Conservation (phyloP, 2,329 filamentous ascomycete species). For the Fusarium pininemorale region DNA sequence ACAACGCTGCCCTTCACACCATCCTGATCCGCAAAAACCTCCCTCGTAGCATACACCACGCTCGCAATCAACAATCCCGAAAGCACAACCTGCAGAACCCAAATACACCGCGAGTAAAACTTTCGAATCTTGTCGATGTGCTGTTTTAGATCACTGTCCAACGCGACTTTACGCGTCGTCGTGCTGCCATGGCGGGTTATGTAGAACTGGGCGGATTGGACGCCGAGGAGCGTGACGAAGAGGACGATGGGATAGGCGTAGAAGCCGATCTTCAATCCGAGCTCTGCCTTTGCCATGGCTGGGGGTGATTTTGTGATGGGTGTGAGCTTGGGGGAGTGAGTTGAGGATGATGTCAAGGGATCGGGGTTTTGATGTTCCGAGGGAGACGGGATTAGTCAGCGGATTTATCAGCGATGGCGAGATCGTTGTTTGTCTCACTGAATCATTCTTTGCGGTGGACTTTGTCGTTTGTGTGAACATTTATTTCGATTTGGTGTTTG, state of each 20-base stretch:
- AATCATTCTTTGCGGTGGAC: rapidly evolving
- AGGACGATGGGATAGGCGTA: slow-evolving; percentile 54
- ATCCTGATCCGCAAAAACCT: slow-evolving; percentile 45
- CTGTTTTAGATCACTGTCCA: slow-evolving; percentile 43
- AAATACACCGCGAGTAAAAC: slow-evolving; percentile 48
- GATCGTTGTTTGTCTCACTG: not conserved
- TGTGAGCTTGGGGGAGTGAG: not conserved
- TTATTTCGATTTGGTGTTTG: not conserved
- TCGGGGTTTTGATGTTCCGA: slow-evolving; percentile 19
- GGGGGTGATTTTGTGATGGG: not conserved
- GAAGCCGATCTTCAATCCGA: slow-evolving; percentile 51
- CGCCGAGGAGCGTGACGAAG: slow-evolving; percentile 49
- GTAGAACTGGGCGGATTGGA: slow-evolving; percentile 51
- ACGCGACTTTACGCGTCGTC: slow-evolving; percentile 36
- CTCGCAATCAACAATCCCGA: slow-evolving; percentile 47
- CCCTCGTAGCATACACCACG: slow-evolving; percentile 45
- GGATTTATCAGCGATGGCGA: slow-evolving; percentile 10
- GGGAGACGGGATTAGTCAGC: not conserved
- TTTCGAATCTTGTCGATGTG: slow-evolving; percentile 41
- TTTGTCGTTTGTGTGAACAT: too few species aligned
- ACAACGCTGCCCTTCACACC: slow-evolving; percentile 38
- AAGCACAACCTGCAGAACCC: slow-evolving; percentile 48
- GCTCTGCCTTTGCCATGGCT: slow-evolving; percentile 47
- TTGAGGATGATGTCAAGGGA: slow-evolving; percentile 18
- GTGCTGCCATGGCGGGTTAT: slow-evolving; percentile 43